Conservation (phyloP, 2,329 filamentous ascomycete genomes). For the Exophiala bonariae region DNA sequence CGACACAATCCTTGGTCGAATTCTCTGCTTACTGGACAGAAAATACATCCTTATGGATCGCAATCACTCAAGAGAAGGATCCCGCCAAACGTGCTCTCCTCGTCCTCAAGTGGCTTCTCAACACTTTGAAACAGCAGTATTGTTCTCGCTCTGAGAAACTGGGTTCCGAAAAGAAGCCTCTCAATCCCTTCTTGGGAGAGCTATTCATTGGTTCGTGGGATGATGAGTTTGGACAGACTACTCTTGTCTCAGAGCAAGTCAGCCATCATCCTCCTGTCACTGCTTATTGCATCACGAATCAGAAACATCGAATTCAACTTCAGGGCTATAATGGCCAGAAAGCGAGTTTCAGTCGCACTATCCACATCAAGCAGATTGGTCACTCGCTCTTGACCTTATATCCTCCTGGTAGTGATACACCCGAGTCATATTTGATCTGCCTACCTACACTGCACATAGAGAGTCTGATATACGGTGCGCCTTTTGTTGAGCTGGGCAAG, state of each 20-base stretch:
- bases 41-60: slow-evolving; percentile 70
- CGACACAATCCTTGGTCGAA: slow-evolving; percentile 67
- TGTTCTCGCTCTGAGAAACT: slow-evolving; percentile 72
- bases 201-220: slow-evolving; percentile 91
- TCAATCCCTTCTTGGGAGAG: slow-evolving; percentile 95
- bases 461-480: slow-evolving; percentile 71
- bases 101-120: slow-evolving; percentile 89
- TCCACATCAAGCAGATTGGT: slow-evolving; percentile 92
- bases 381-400: slow-evolving; percentile 77
- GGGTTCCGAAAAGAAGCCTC: slow-evolving; percentile 94
- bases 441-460: slow-evolving; percentile 91
- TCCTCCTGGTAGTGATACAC: slow-evolving; percentile 50
- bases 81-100: slow-evolving; percentile 72
- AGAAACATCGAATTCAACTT: slow-evolving; percentile 71
- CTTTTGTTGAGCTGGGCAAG: slow-evolving; percentile 88
- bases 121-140: slow-evolving; percentile 81
- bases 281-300: slow-evolving; percentile 88
- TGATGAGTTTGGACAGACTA: slow-evolving; percentile 73
- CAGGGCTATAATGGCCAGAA: slow-evolving; percentile 95
- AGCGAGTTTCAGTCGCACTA: slow-evolving; percentile 89
- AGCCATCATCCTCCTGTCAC: slow-evolving; percentile 92
- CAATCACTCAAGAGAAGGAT: slow-evolving; percentile 72
- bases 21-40: slow-evolving; percentile 73
- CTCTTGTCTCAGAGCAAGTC: slow-evolving; percentile 91
- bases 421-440: slow-evolving; percentile 83